Percentiles rank a stretch among this genome's conserved stretches.
Conservation (phyloP, 2,329 filamentous ascomycete genomes). For the Cryphonectria carpinicola region DNA sequence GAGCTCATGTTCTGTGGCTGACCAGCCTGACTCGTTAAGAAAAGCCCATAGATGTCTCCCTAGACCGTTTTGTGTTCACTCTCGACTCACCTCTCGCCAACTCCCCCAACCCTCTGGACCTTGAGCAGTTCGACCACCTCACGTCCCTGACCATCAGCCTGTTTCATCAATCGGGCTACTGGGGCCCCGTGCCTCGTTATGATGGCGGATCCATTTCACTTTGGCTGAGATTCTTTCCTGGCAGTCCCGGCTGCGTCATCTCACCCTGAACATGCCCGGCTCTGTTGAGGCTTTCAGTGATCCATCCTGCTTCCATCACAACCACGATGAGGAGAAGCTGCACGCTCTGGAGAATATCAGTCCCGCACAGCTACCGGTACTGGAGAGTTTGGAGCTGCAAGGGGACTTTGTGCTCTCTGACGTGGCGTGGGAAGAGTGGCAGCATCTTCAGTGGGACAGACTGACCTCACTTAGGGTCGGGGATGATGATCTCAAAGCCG, state of each 20-base stretch:
- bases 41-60: neutral
- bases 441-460: neutral
- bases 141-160: neutral
- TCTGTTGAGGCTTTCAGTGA: neutral
- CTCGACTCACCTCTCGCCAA: neutral
- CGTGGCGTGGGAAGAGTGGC: neutral
- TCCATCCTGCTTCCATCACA: neutral
- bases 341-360: neutral
- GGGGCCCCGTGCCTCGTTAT: neutral
- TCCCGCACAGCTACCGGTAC: neutral
- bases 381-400: neutral
- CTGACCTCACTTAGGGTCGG: neutral
- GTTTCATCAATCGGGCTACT: neutral
- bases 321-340: neutral
- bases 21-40: neutral
- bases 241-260: neutral
- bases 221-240: neutral
- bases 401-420: neutral
- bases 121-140: neutral
- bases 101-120: neutral
- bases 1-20: neutral
- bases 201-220: neutral
- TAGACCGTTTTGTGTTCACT: neutral
- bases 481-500: neutral
- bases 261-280: neutral